Percentiles rank a stretch among this genome's conserved stretches.
These are phyloP conservation scores for Rhamnella rubrinervis DNA, from an alignment of 331 rosid species.

Conservation along the genomic window DNA sequence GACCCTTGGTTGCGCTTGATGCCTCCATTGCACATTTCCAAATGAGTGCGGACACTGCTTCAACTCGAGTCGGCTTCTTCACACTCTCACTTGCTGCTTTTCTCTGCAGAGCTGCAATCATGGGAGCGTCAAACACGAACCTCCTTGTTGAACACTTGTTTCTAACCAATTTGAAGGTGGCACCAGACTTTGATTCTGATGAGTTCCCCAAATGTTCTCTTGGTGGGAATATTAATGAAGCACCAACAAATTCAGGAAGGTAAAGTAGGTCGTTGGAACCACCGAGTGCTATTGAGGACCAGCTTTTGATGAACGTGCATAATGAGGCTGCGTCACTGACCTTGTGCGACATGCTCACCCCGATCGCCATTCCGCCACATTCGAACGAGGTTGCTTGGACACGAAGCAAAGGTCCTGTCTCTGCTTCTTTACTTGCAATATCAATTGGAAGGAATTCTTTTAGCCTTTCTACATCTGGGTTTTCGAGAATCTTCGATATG, in stretches of 20 bases:
- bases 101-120: constrained; percentile 10
- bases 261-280: background rate
- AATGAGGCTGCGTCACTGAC: constrained; percentile 6
- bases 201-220: background rate
- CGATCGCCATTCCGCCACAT: constrained; percentile 19
- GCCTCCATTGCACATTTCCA: constrained; percentile 28
- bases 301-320: background rate
- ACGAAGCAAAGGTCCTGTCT: background rate
- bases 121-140: constrained; percentile 12
- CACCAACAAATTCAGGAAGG: constrained; percentile 8
- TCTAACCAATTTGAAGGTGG: background rate
- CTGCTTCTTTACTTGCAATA: background rate
- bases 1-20: background rate
- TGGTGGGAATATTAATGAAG: constrained; percentile 1
- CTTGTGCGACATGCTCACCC: constrained; percentile 12
- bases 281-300: background rate
- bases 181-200: background rate
- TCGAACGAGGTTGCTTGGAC: background rate
- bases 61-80: constrained; percentile 11
- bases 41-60: constrained; percentile 16
- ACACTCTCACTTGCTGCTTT: constrained; percentile 10
- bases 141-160: constrained; percentile 1
- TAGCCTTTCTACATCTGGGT: background rate
- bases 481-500: constrained; percentile 13
- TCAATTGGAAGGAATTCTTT: background rate